Evolutionary conservation across 2,329 filamentous ascomycete genomes (phyloP).

Genomic region (Aspergillus ustus): DNA sequence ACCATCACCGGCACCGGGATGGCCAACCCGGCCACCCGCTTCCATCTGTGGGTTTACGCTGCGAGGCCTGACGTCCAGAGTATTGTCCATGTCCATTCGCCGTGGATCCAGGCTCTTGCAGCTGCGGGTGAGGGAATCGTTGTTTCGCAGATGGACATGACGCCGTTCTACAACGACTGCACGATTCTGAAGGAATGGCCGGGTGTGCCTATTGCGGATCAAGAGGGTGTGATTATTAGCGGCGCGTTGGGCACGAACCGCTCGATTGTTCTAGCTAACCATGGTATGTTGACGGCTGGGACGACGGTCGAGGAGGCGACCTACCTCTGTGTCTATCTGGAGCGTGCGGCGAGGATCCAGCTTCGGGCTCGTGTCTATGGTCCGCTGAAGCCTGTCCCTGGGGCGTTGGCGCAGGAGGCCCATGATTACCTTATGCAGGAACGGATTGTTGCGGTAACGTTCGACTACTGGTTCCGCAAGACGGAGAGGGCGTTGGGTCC

Average conservation of each 20-base stretch:
- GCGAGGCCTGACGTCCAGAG: background rate
- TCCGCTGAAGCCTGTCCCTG: conserved; percentile 2
- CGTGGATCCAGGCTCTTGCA: conserved; percentile 1
- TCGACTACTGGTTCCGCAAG: conserved; percentile 1
- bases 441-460: background rate
- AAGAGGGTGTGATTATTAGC: conserved; percentile 3
- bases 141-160: conserved; percentile 2
- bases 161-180: conserved; percentile 1
- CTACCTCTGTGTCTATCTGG: background rate
- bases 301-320: conserved; percentile 2
- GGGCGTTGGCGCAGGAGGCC: conserved; percentile 1
- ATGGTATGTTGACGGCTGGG: background rate
- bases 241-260: background rate
- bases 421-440: conserved; percentile 1
- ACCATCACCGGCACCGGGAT: background rate
- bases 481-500: background rate
- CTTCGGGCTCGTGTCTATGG: background rate
- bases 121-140: background rate
- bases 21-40: conserved; percentile 1
- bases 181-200: conserved; percentile 2
- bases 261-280: conserved; percentile 1
- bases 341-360: background rate
- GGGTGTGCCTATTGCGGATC: background rate
- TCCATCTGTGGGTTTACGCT: conserved; percentile 2
- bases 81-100: background rate